Base-by-base conservation (phyloP, 345 rosid genomes). In the Pugionium dolabratum region DNA sequence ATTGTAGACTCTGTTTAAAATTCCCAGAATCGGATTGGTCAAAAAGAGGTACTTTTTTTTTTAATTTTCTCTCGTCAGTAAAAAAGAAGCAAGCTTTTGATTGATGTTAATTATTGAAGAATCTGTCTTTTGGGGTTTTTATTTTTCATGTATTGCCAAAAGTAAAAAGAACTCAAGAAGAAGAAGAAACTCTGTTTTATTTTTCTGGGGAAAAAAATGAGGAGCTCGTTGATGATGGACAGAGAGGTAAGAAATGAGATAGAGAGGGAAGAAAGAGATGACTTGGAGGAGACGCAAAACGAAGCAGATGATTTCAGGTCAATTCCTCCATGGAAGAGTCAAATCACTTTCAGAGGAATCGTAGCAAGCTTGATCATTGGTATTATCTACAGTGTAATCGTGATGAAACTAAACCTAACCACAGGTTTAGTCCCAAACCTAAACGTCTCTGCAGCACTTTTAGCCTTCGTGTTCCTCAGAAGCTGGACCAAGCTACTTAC, bases 361-460 rank as follows among this genome's bases (percentile, higher is more conserved):
- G 9, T 90, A 54, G 87, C 91, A 9, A 86, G 99, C 58, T 27
- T 85, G 57, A 74, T 51, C 3, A 90, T 93, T 69, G 98, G 98
- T 26, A 58, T 78, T 54, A 77, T 93, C 27, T 93, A 88, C 78
- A 90, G 97, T 75, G 84, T 93, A 42, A 88, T 93, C 18, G 97
- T 90, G n/a, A 90, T 74, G 94, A 93, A 93, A 76, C 83, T 93
- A 58, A 90, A 86, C 73, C 78, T 93, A 32, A 93, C 97, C 35
- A 93, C 98, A 3, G 98, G 97, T 26, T 66, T 93, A 18, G 97
- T 93, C 43, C 98, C 98, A 1, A 93, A 90, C 67, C 92, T 93
- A 61, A 93, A 93, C 43, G 98, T 93, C 79, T 93, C 98, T 39
- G 97, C 92, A 31, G 98, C 98, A 36, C 92, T 93, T 1, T 79